Evolutionary conservation across 371 early-diverging fungal species (phyloP), one percentile per base, ranked within the genome.

Genomic region (Mortierella sp.): DNA sequence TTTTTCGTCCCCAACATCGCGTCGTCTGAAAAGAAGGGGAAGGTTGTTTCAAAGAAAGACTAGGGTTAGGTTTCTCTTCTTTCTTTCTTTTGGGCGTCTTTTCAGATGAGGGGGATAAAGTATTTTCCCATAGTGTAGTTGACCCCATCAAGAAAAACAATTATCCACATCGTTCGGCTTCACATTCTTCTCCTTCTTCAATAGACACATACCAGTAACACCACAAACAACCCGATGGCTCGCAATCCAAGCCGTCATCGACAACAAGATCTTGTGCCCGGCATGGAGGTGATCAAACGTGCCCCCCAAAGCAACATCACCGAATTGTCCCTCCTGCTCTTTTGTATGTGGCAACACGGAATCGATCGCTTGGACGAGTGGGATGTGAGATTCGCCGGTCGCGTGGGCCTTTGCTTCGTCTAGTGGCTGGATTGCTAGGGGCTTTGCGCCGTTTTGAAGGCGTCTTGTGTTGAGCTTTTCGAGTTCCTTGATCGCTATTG

Each of bases 241-340:
- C 9, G 95, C 83, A 54, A 95, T 86, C 86, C 95, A 91, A 0
- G 95, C 96, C 0, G 97, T 92, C 88, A 94, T 94, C 1, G 97
- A 94, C 70, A 99, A 89, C 43, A 99, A 88, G 51, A 98, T 96
- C 88, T 97, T 96, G 88, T 99, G 99, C 9, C 98, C 99, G 3
- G 93, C 91, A 81, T 99, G 99, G 61, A 99, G 87, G 82, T 98
- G 98, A 87, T 99, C 99, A 90, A 99, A 99, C 4, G 99, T 98
- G 13, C 99, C 99, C 24, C 99, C 99, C 6, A 98, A 89, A 0
- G 95, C 98, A 0, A 96, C 96, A 82, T 78, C 75, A 13, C 55
- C 48, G 78, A 83, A 86, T 19, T 78, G 43, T 14, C 83, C 80
- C 69, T 80, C 78, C 28, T 53, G 59, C 5, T 78, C 81, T 0